Base-by-base conservation (phyloP, 106 monocot species). In the Posidonia australis region DNA sequence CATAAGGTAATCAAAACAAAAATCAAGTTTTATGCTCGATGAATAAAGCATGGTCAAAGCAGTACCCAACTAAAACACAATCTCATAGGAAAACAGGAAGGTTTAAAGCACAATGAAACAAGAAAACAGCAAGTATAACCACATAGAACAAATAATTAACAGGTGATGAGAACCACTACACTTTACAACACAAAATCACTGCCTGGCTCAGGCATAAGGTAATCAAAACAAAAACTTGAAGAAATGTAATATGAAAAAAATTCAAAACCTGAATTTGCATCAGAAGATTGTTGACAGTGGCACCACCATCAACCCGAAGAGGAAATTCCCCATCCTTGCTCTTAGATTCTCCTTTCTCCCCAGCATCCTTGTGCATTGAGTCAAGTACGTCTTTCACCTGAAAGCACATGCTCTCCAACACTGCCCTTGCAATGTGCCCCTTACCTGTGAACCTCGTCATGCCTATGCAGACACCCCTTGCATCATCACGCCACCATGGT, bases 401-500 rank as follows among this genome's bases (percentile, higher is more conserved):
- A 72, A 87, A 96, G 62, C 86, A 86, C 77, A 96, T 84, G 71
- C 94, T 87, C 71, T 96, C 94, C 19, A 96, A 69, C 56, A 90
- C 84, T 5, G 94, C 90, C 51, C 90, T 47, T 2, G 90, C 90
- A 23, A 96, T 80, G 71, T 90, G 94, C 5, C 75, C 81, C 70
- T 79, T 84, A 46, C 75, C 87, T 0, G 94, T 90, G 63, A 73
- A 86, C 63, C 94, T 84, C 0, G 94, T 96, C 64, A 96, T 86
- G 1, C 90, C 94, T 0, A 96, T 25, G 6, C 72, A 78, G 1
- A 82, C 82, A 0, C 94, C 94, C 32, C 94, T 82, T 0, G 90
- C 94, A 82, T 96, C 94, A 9, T 96, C 94, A 29, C 77, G 71
- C 90, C 94, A 96, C 94, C 94, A 96, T 9, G 94, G 94, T 3